Conservation (phyloP, 441 rosid species). For the Bocquillonia castaneifolia region DNA sequence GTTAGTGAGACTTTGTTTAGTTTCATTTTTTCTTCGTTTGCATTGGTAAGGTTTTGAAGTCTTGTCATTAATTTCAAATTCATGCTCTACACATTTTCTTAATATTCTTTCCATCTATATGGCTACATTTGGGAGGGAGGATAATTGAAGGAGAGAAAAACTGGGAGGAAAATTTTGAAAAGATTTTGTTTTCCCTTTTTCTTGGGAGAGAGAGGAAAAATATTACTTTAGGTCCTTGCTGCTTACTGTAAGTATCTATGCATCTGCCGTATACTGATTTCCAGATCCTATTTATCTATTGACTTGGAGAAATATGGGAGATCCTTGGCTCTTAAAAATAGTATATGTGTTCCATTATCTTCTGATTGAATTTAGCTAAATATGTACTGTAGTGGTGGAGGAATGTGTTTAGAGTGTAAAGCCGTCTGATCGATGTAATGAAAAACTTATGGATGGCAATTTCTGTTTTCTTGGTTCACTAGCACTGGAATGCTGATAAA, state of each 20-base stretch:
- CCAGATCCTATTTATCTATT: neutral
- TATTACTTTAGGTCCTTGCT: neutral
- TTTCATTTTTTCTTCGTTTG: slow-evolving; percentile 60
- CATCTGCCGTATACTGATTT: neutral
- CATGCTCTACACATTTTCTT: neutral
- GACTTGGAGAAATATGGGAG: neutral
- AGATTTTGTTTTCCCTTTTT: neutral
- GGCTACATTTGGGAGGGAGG: neutral
- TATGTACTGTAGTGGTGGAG: neutral
- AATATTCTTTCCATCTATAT: neutral
- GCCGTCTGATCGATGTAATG: neutral
- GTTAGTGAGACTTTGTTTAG: slow-evolving; percentile 79
- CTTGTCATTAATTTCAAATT: neutral
- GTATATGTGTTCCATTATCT: neutral
- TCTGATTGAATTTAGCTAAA: neutral
- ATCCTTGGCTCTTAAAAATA: neutral
- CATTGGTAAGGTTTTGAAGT: slow-evolving; percentile 49
- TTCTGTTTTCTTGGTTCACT: neutral
- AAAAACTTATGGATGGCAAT: neutral
- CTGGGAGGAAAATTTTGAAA: neutral
- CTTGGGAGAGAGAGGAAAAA: neutral
- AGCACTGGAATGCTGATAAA: slow-evolving; percentile 4
- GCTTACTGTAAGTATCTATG: neutral
- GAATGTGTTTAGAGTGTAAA: neutral
- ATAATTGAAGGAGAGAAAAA: too few species aligned